Base-by-base conservation (phyloP, 2,329 filamentous ascomycete genomes). In the Colletotrichum sp. region DNA sequence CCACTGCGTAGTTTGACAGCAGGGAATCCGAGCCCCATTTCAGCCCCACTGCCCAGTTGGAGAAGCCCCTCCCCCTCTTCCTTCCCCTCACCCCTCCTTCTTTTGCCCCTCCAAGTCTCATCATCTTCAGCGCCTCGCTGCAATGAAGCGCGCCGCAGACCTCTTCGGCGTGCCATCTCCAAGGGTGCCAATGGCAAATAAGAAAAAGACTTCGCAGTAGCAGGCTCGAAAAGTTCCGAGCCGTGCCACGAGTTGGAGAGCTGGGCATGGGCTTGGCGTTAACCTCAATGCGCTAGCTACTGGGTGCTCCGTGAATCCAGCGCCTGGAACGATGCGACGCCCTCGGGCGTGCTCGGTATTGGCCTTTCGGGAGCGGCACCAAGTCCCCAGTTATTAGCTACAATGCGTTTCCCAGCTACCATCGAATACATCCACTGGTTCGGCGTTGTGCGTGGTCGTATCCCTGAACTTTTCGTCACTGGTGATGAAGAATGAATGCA, bases 71-170 rank as follows among this genome's bases (percentile, higher is more conserved):
- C 36, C 68, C 71, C 67, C 71, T 61, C 67, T 47, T 59, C 70
- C 70, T 72, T 62, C 33, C 66, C 34, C 12, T 27, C 66, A 27
- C 71, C 68, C 68, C 68, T 71, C 71, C 68, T 18, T 33, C 62
- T 12, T 15, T 33, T 70, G 43, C 68, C 68, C 68, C 71, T 66
- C 68, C 68, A 62, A 33, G 27, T 55, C 31, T 59, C 38, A 16
- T 61, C 70, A 54, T 61, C 12, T 68, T 51, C 66, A 68, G 66
- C 33, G 57, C 24, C 31, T 43, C 68, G 51, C 58, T 33, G 33
- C 55, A 66, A 18, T 43, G 21, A 9, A 29, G 36, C 31, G 34
- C 13, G 18, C 31, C 9, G 18, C 9, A 31, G 18, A 59, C 43
- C 43, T 59, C 16, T 18, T 13, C 9, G 15, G 9, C 24, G 18